Conservation (phyloP, 148 eudicot genomes). For the Rhododendron henanense region DNA sequence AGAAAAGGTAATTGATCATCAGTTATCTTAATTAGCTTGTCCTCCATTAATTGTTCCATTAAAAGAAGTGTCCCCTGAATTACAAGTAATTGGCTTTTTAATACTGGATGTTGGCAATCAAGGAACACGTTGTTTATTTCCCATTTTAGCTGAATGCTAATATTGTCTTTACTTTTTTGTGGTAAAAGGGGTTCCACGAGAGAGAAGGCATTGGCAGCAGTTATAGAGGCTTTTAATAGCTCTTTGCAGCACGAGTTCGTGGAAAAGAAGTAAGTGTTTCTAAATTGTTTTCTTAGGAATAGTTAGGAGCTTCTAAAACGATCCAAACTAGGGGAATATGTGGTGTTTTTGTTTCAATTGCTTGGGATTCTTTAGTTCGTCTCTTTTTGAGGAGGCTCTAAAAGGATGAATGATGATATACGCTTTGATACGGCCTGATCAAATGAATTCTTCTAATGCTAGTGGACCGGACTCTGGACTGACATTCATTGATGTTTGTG, state of each 20-base stretch:
- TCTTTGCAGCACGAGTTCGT: slow-evolving; percentile 71
- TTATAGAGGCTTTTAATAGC: slow-evolving; percentile 66
- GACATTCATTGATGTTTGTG: neutral
- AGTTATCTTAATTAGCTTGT: neutral
- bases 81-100: neutral
- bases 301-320: neutral
- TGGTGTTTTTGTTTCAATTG: neutral
- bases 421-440: neutral
- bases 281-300: neutral
- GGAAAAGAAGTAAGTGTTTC: slow-evolving; percentile 66
- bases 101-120: neutral
- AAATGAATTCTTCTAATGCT: neutral
- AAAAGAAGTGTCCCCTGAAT: neutral
- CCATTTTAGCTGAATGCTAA: neutral
- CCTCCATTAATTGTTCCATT: neutral
- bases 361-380: neutral
- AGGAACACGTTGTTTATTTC: neutral
- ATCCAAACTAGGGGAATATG: neutral
- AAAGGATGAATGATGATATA: neutral
- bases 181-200: slow-evolving; percentile 66
- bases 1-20: slow-evolving; percentile 54
- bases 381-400: neutral
- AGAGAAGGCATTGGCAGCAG: slow-evolving; percentile 70
- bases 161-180: neutral
- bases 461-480: neutral